A percentile compares a stretch with the other conserved stretches of the same genome.
phyloP scores from a whole-genome alignment of 306 rosid genomes.

The Medicago truncatula region DNA sequence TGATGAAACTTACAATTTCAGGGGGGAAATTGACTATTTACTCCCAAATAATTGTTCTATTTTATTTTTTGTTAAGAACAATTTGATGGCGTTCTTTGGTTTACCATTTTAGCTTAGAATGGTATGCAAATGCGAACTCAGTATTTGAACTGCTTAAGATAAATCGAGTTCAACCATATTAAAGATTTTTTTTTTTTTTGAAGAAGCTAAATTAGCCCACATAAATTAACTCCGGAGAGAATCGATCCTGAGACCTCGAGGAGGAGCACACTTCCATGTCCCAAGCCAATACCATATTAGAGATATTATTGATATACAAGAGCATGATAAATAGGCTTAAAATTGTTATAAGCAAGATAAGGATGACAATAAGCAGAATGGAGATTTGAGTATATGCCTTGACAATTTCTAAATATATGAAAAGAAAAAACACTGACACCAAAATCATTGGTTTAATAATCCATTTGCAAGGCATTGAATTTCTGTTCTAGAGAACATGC shows the following conservation, averaged over 20 bases:
- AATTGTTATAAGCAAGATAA: too few relatives aligned
- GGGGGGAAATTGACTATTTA: too few relatives aligned
- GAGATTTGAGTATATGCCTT: too few relatives aligned
- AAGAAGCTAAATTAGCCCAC: too few relatives aligned
- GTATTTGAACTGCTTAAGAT: not conserved
- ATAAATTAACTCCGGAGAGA: too few relatives aligned
- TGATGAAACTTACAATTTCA: too few relatives aligned
- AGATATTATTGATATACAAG: conserved; percentile 1
- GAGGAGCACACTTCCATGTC: too few relatives aligned
- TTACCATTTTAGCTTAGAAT: conserved; percentile 11
- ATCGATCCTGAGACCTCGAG: too few relatives aligned
- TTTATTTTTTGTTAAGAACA: not conserved
- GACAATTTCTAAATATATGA: too few relatives aligned
- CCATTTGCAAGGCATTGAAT: conserved; percentile 18
- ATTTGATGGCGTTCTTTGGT: not conserved
- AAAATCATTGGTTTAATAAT: not conserved
- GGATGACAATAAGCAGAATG: too few relatives aligned
- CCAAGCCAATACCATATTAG: not conserved
- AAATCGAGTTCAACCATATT: not conserved
- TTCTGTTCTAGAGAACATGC: conserved; percentile 16
- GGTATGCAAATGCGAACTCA: not conserved
- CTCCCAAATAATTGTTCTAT: not conserved
- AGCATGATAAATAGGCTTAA: not conserved
- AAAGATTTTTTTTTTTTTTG: too few relatives aligned
- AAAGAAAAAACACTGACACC: not conserved